Base-by-base conservation (phyloP, 495 filamentous ascomycete genomes). In the Tuber melanosporum region DNA sequence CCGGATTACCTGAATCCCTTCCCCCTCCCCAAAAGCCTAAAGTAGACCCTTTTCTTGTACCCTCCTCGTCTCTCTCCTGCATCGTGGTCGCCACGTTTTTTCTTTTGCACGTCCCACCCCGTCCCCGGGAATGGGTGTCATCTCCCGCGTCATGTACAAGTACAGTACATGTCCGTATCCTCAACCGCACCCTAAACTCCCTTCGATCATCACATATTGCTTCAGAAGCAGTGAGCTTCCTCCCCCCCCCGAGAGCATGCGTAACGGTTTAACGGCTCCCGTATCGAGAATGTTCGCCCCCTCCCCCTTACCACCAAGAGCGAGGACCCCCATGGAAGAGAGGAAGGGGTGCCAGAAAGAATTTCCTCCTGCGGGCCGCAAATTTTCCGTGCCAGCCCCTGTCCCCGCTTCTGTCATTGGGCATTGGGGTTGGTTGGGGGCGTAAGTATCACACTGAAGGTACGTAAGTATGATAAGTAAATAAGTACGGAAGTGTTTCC, bases 41-140 rank as follows among this genome's bases (percentile, higher is more conserved):
- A 26, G 26, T 10, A 32, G 57, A 66, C 57, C 26, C n/a, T 66
- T 66, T 22, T 32, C 12, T 36, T 66, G 12, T 6, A 15, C 57
- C 57, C 26, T 66, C 57, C 26, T 36, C 52, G n/a, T 62, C 57
- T 66, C 57, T 36, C 32, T 15, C 57, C 57, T 66, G 57, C 57
- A 66, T 66, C 14, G 57, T 66, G 57, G 57, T 17, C 26, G 57
- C 57, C 57, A 66, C 57, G 57, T 66, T 66, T 66, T 66, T 66
- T 32, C 26, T 66, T 66, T 66, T 66, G 57, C 57, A 9, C 26
- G 57, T 66, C 57, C 57, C 15, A 62, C 52, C 52, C 26, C n/a
- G 52, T 15, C 57, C 57, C 36, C 57, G 57, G 57, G 57, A 66
- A 36, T 66, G 57, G 57, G 57, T 66, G 57, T 36, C 57, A 66